Evolutionary conservation across 2,329 filamentous ascomycete genomes (phyloP).

Genomic region (Fusarium sp.): DNA sequence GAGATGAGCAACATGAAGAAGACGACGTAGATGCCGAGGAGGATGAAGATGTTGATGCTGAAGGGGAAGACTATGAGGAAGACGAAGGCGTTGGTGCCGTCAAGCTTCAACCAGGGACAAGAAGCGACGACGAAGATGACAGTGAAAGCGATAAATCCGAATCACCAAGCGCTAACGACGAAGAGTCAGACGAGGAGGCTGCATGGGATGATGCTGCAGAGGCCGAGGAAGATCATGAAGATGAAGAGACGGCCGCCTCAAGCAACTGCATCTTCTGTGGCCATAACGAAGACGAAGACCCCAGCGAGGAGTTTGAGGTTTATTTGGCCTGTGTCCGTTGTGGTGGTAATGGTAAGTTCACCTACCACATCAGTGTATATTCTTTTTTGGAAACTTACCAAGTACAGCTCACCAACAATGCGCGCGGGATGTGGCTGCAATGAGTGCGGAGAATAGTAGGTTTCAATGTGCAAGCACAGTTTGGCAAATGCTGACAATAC

Average conservation of each 20-base stretch:
- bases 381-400: slow-evolving; percentile 45
- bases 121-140: slow-evolving; percentile 58
- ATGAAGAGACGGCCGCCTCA: slow-evolving; percentile 59
- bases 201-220: slow-evolving; percentile 65
- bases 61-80: slow-evolving; percentile 51
- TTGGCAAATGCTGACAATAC: slow-evolving; percentile 7
- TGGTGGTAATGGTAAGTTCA: slow-evolving; percentile 78
- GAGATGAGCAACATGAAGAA: slow-evolving; percentile 48
- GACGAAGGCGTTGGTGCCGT: slow-evolving; percentile 65
- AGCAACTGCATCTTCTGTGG: slow-evolving; percentile 76
- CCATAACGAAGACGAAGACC: slow-evolving; percentile 82
- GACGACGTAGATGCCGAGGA: slow-evolving; percentile 40
- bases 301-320: slow-evolving; percentile 80
- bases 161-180: slow-evolving; percentile 59
- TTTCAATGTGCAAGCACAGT: neutral
- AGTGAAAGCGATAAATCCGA: slow-evolving; percentile 56
- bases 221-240: slow-evolving; percentile 62
- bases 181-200: slow-evolving; percentile 56
- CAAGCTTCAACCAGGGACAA: slow-evolving; percentile 61
- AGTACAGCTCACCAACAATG: slow-evolving; percentile 88
- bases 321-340: slow-evolving; percentile 81
- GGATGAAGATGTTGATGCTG: slow-evolving; percentile 49
- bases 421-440: slow-evolving; percentile 69
- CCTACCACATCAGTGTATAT: slow-evolving; percentile 21
- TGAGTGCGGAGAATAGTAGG: slow-evolving; percentile 47